Percentiles rank a stretch among this genome's conserved stretches.
Conservation (phyloP, 352 stramenopile genomes). For the Phytophthora capsici region DNA sequence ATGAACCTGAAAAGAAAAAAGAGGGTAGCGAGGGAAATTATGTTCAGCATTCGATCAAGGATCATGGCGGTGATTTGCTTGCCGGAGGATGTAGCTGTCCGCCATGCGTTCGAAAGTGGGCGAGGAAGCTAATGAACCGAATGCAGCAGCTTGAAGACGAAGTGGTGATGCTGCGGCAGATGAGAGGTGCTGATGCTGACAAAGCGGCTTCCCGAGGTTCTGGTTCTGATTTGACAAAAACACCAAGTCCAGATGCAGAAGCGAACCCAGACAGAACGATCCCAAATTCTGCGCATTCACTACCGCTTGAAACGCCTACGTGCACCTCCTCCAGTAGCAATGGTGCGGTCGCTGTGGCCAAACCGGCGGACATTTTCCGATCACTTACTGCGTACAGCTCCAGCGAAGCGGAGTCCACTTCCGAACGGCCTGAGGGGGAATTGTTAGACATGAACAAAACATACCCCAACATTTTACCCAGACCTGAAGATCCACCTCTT, state of each 20-base stretch:
- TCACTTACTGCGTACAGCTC: constrained; percentile 1
- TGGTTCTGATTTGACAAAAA: constrained; percentile 1
- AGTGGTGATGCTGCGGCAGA: constrained; percentile 32
- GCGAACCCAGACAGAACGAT: background rate
- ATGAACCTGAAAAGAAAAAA: background rate
- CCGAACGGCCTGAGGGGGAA: background rate
- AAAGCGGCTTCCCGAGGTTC: background rate
- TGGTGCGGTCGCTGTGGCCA: background rate
- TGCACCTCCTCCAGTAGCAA: background rate
- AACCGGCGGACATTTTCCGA: constrained; percentile 11
- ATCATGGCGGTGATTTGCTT: constrained; percentile 38
- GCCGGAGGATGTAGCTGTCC: constrained; percentile 39
- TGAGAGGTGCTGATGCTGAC: background rate
- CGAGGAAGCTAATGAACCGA: constrained; percentile 39
- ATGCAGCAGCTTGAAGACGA: constrained; percentile 47
- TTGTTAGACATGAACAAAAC: background rate
- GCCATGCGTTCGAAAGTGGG: constrained; percentile 43
- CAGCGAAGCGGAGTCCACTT: background rate
- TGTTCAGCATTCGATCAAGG: constrained; percentile 22
- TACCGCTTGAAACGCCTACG: background rate
- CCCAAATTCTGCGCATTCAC: background rate
- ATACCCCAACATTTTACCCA: background rate
- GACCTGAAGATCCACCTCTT: background rate
- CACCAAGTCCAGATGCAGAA: background rate
- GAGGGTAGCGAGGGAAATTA: constrained; percentile 16